phyloP scores from a whole-genome alignment of 345 rosid species.

The Syzygium aromaticum region DNA sequence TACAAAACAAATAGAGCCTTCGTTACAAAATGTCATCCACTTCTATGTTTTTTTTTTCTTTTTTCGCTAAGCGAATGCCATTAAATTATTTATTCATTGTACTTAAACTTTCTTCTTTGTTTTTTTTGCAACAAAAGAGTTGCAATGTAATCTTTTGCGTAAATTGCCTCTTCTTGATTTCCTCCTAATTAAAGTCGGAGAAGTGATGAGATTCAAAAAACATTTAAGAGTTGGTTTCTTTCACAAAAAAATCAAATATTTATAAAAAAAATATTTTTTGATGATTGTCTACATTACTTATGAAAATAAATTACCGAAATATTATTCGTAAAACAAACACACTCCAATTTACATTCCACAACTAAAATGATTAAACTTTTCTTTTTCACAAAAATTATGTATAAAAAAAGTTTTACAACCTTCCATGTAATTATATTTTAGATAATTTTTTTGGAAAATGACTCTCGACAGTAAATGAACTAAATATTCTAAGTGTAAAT shows the following conservation, averaged over 20 bases:
- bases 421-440: not conserved
- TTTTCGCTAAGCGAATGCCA: not conserved
- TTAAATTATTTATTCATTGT: not conserved
- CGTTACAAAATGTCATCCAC: not conserved
- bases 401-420: not conserved
- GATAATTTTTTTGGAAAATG: not conserved
- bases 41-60: not conserved
- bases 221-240: accelerated
- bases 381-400: not conserved
- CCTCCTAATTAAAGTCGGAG: accelerated
- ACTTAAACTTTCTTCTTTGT: not conserved
- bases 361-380: not conserved
- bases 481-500: not conserved
- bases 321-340: not conserved
- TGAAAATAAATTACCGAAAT: accelerated
- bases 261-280: accelerated
- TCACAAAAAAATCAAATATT: accelerated
- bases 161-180: not conserved
- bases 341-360: not conserved
- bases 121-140: not conserved
- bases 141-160: not conserved
- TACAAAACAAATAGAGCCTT: too few species aligned
- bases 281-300: accelerated
- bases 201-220: not conserved
- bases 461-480: not conserved